These are phyloP conservation scores for Dryas octopetala DNA, from an alignment of 306 rosid genomes.

Conservation along the genomic window DNA sequence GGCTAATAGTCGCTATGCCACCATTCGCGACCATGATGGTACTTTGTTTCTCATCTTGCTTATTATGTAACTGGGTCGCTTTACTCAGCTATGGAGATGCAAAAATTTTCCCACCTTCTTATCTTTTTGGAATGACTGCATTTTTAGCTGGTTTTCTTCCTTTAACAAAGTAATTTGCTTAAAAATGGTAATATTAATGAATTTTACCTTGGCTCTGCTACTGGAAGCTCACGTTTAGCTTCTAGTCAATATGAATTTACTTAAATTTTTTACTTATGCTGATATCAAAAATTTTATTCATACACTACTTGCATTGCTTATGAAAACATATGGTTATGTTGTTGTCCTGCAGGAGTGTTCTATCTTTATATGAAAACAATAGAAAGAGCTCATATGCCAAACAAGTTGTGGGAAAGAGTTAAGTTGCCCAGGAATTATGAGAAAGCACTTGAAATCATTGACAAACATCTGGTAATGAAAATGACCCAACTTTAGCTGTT, in stretches of 20 bases:
- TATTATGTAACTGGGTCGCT: no score
- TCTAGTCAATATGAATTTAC: not conserved
- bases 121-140: not conserved
- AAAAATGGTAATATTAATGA: no score
- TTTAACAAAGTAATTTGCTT: no score
- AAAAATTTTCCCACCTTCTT: not conserved
- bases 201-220: no score
- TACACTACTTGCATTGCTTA: not conserved
- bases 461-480: slow-evolving; percentile 74
- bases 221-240: not conserved
- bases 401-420: slow-evolving; percentile 88
- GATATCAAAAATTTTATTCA: not conserved
- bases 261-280: not conserved
- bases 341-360: slow-evolving; percentile 71
- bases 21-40: slow-evolving; percentile 90
- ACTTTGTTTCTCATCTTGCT: slow-evolving; percentile 6
- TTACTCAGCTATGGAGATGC: not conserved
- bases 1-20: slow-evolving; percentile 93
- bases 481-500: not conserved
- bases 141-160: not conserved
- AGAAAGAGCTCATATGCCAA: slow-evolving; percentile 95
- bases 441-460: slow-evolving; percentile 79
- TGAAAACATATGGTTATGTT: not conserved
- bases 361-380: slow-evolving; percentile 93
- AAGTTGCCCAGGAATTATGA: slow-evolving; percentile 90